Evolutionary conservation across 306 rosid species (phyloP).

Genomic region (cucumber (Cucumis sativus)): DNA sequence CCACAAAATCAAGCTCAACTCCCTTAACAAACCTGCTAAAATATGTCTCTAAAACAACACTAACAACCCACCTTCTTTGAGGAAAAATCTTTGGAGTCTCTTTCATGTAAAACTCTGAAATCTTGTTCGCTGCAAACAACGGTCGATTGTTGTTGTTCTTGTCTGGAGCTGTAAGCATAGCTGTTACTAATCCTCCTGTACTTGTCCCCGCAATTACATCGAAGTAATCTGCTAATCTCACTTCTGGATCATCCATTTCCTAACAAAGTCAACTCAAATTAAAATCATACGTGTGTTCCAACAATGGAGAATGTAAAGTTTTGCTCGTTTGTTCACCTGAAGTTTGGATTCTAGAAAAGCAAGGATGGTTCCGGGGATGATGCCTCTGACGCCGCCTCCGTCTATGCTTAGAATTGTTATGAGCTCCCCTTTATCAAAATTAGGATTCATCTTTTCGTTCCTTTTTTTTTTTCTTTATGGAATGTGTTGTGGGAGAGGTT

Average conservation of each 20-base stretch:
- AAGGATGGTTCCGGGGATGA: slow-evolving; percentile 2
- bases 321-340: neutral
- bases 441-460: neutral
- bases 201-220: slow-evolving; percentile 16
- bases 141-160: slow-evolving; percentile 4
- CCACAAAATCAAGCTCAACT: neutral
- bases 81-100: slow-evolving; percentile 10
- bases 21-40: neutral
- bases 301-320: neutral
- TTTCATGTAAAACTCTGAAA: slow-evolving; percentile 6
- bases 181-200: slow-evolving; percentile 10
- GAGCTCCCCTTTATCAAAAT: neutral
- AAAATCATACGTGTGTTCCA: too few relatives aligned
- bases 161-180: slow-evolving; percentile 15
- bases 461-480: neutral
- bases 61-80: neutral
- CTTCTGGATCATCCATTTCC: slow-evolving; percentile 5
- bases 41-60: neutral
- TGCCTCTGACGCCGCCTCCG: slow-evolving; percentile 11
- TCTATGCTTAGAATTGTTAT: slow-evolving; percentile 12
- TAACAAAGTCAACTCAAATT: neutral
- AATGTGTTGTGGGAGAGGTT: neutral
- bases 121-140: slow-evolving; percentile 3
- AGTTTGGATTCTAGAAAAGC: slow-evolving; percentile 3
- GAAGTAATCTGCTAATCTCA: slow-evolving; percentile 12